Evolutionary conservation across 441 rosid genomes (phyloP), one percentile per base, ranked within the genome.

Genomic region (Gossypium aridum): DNA sequence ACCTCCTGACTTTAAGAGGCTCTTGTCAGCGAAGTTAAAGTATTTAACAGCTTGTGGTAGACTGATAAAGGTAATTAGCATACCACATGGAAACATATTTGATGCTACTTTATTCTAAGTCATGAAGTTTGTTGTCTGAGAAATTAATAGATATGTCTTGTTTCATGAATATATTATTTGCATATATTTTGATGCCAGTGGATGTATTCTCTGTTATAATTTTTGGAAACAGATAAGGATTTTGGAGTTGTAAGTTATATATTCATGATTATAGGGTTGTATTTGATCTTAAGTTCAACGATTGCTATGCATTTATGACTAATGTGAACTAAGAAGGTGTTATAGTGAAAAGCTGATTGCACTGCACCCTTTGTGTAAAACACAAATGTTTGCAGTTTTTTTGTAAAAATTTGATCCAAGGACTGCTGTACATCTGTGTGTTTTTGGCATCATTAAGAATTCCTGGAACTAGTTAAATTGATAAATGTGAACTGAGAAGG

Each of bases 1-100:
- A 69, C 98, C 97, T 47, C 87, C 83, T 51, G 92, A 91, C 81
- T 92, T 95, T 72, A 93, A 87, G 81, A 86, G 93, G 86, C 73
- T 87, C 75, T 83, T 95, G 77, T 93, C 97, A 23, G 85, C 87
- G 70, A 90, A 91, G 83, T 80, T 95, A 43, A 93, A 91, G 87
- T 81, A 81, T 86, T 77, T 93, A 84, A 86, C 88, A 14, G 82
- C 85, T 59, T 75, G 83, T 20, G 87, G 96, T 37, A 90, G 88
- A 82, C 88, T 93, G 64, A 57, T 86, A 68, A 95, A 95, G 96
- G 98, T 95, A 84, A 76, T 67, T 61, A 22, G 7, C 25, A 17
- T 76, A 79, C 20, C 64, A 45, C 60, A n/a, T 51, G 69, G 17
- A 31, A 54, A 70, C 28, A 54, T 31, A 31, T 54, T 12, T 2